Conservation (phyloP, 2,329 filamentous ascomycete species). For the Rutstroemia sp. region DNA sequence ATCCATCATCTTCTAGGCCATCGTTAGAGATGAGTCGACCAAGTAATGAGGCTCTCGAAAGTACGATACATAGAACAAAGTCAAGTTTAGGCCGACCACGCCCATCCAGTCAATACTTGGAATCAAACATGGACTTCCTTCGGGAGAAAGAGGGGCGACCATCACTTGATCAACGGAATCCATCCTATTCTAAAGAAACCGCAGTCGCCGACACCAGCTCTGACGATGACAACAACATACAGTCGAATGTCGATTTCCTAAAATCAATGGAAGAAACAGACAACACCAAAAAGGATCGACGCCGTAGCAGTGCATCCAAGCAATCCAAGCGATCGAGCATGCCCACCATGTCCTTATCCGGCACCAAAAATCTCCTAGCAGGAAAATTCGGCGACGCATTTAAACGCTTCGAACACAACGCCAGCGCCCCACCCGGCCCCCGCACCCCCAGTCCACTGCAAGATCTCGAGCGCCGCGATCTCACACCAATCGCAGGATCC, state of each 20-base stretch:
- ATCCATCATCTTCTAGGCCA: constrained; percentile 49
- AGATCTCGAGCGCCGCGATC: constrained; percentile 34
- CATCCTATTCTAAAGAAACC: constrained; percentile 21
- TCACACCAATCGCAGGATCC: constrained; percentile 66
- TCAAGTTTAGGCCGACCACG: constrained; percentile 61
- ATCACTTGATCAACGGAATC: constrained; percentile 27
- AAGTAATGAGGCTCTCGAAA: constrained; percentile 51
- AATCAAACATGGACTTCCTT: constrained; percentile 75
- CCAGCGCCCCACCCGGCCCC: constrained; percentile 33
- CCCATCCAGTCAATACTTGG: constrained; percentile 76
- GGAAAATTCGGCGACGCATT: constrained; percentile 92
- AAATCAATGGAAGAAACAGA: constrained; percentile 64
- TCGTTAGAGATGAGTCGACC: constrained; percentile 68
- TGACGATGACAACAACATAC: constrained; percentile 53
- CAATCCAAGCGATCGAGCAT: constrained; percentile 68
- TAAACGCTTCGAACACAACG: constrained; percentile 68
- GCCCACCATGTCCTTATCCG: constrained; percentile 57
- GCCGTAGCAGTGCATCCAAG: constrained; percentile 45
- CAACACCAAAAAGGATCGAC: constrained; percentile 42
- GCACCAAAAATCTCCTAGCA: constrained; percentile 74
- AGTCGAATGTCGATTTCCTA: constrained; percentile 77
- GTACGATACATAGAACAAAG: constrained; percentile 50
- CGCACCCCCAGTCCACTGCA: constrained; percentile 37
- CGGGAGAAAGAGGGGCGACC: constrained; percentile 58
- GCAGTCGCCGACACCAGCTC: constrained; percentile 32